phyloP scores from a whole-genome alignment of 805 yeast species.

The Clavispora carvajalis region DNA sequence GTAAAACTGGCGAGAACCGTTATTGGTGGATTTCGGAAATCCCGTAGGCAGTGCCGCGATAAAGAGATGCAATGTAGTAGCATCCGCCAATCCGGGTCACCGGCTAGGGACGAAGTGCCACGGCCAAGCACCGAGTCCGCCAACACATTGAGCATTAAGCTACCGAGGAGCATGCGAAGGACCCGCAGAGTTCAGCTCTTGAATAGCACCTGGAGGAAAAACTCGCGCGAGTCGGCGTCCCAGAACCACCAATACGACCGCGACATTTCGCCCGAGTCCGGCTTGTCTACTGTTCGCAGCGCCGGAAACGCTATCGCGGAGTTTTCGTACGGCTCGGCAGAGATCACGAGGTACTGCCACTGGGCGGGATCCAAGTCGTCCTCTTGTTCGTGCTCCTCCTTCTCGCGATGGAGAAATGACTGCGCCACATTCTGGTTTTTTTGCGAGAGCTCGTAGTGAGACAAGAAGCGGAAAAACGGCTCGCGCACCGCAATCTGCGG shows the following conservation, averaged over 20 bases:
- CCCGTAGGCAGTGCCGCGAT: too few relatives aligned
- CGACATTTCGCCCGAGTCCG: slow-evolving; percentile 19
- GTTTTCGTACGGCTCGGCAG: slow-evolving; percentile 90
- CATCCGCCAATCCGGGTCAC: too few relatives aligned
- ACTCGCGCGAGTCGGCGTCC: slow-evolving; percentile 66
- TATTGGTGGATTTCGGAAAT: too few relatives aligned
- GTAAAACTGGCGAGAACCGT: too few relatives aligned
- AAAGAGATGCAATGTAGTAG: too few relatives aligned
- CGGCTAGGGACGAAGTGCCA: too few relatives aligned
- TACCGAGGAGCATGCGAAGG: too few relatives aligned
- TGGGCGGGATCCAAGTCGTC: slow-evolving; percentile 26
- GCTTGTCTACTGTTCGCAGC: slow-evolving; percentile 43
- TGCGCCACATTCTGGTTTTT: slow-evolving; percentile 36
- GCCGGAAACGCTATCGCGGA: slow-evolving; percentile 72
- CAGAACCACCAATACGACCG: slow-evolving; percentile 59
- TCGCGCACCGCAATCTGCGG: slow-evolving; percentile 43
- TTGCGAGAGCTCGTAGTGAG: slow-evolving; percentile 56
- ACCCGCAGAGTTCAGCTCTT: slow-evolving; percentile 12
- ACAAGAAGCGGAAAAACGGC: slow-evolving; percentile 74
- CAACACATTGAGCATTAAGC: too few relatives aligned
- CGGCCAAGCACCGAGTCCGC: too few relatives aligned
- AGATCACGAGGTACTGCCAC: slow-evolving; percentile 67
- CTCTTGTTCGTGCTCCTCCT: slow-evolving; percentile 13
- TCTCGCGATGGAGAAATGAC: slow-evolving; percentile 18
- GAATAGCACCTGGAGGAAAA: slow-evolving; percentile 67